Base-by-base conservation (phyloP, 208 protist genomes). In the Acanthamoeba sp. region DNA sequence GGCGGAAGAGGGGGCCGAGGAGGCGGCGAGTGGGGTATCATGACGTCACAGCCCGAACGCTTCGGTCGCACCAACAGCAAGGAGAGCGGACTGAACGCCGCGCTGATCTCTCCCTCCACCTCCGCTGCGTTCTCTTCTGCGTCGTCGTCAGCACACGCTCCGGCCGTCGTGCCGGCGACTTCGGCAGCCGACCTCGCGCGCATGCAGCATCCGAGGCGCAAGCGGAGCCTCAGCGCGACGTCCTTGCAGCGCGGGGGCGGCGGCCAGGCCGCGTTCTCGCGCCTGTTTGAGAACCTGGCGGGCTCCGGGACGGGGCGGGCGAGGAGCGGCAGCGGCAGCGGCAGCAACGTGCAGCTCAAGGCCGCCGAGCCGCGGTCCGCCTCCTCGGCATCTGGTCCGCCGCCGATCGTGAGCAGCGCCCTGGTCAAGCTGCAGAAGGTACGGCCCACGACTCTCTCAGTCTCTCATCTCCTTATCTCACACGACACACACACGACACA, bases 351-450 rank as follows among this genome's bases (percentile, higher is more conserved):
- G 55, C 16, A 62, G 22, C n/a, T n/a, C n/a, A n/a, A n/a, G n/a
- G n/a, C n/a, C 59, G 59, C 9, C 24, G 29, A 12, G 64, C n/a
- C 64, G 7, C 64, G 64, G 2, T 38, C 64, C 6, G 64, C 64
- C n/a, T 71, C 64, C 12, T 82, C 73, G 6, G 73, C 73, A 24
- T 7, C 38, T 82, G 73, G 73, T 18, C 82, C 82, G 50, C 82
- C 82, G 12, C 82, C 50, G 29, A 66, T 89, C 82, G 50, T 89
- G 7, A 89, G 82, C 82, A 89, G 82, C n/a, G 45, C 82, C 9
- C 82, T 89, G 7, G 82, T 89, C 42, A 89, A 89, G 82, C 29
- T 69, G 29, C 82, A 89, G 32, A 89, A 89, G 82, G 82, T 89
- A 14, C 10, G n/a, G n/a, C n/a, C n/a, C n/a, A n/a, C n/a, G n/a